Conservation (phyloP, 202 grass and related monocot species). For the Panicum hallii region DNA sequence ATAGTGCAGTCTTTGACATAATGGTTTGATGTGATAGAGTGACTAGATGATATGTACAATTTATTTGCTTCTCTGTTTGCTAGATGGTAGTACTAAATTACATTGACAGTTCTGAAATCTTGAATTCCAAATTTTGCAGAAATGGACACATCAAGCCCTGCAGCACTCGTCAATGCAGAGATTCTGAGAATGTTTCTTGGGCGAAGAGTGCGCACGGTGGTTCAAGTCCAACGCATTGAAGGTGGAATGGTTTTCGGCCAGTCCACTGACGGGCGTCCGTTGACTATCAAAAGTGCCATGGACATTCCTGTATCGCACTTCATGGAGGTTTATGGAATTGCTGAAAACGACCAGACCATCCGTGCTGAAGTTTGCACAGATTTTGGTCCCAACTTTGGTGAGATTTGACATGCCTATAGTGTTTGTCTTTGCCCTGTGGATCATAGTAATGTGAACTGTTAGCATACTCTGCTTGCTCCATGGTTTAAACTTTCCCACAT, state of each 20-base stretch:
- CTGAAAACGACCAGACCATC: conserved; percentile 71
- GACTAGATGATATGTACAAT: background rate
- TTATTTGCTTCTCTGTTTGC: conserved; percentile 3
- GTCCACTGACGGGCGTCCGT: conserved; percentile 75
- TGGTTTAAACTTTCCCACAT: background rate
- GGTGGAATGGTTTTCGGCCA: conserved; percentile 57
- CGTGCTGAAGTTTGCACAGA: conserved; percentile 81
- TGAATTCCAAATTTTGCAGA: conserved; percentile 35
- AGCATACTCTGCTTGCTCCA: conserved; percentile 11
- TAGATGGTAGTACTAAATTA: background rate
- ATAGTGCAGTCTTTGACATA: background rate
- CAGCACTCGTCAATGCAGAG: conserved; percentile 80
- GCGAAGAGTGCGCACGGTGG: conserved; percentile 73
- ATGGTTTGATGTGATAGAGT: conserved; percentile 5
- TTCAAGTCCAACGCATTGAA: conserved; percentile 72
- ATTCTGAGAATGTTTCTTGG: conserved; percentile 66
- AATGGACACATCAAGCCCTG: conserved; percentile 87
- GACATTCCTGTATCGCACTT: conserved; percentile 54
- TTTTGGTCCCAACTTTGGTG: conserved; percentile 84
- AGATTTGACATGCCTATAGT: conserved; percentile 30
- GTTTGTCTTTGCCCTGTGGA: background rate
- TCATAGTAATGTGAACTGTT: background rate
- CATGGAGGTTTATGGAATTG: conserved; percentile 82
- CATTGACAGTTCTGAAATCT: conserved; percentile 19
- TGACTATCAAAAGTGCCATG: conserved; percentile 68